Conservation (phyloP, 2,329 filamentous ascomycete genomes). For the Neonectria neomacrospora region DNA sequence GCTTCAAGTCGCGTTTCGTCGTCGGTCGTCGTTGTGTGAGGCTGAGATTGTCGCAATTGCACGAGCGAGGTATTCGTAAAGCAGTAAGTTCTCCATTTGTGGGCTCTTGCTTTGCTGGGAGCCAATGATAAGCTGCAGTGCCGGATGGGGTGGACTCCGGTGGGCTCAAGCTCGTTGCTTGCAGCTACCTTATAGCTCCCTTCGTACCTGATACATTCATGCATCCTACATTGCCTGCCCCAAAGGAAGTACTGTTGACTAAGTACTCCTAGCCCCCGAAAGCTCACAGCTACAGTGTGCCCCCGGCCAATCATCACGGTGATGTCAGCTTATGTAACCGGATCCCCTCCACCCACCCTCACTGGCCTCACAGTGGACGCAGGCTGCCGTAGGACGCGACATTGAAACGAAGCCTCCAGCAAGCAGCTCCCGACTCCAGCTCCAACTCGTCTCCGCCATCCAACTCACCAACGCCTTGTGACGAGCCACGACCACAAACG, state of each 20-base stretch:
- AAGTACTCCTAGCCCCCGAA: too few species aligned
- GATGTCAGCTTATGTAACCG: conserved; percentile 46
- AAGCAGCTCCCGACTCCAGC: conserved; percentile 20
- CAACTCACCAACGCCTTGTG: conserved; percentile 5
- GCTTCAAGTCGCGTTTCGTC: conserved; percentile 28
- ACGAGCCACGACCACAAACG: not conserved
- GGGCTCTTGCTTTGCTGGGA: conserved; percentile 10
- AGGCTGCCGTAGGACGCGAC: conserved; percentile 54
- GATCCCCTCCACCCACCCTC: conserved; percentile 6
- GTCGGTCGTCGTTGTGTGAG: conserved; percentile 8
- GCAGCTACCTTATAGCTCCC: conserved; percentile 21
- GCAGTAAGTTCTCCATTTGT: not conserved
- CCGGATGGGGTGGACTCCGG: conserved; percentile 10
- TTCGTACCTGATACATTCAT: conserved; percentile 12
- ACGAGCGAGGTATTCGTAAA: not conserved
- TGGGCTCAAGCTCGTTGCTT: conserved; percentile 8
- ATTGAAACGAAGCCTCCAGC: conserved; percentile 39
- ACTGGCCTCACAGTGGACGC: conserved; percentile 29
- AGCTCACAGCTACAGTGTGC: conserved; percentile 30
- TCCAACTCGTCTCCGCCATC: conserved; percentile 33
- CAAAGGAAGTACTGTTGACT: not conserved
- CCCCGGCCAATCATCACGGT: conserved; percentile 46
- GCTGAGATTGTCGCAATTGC: conserved; percentile 5
- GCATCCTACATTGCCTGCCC: too few species aligned
- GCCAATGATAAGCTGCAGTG: conserved; percentile 2